These are phyloP conservation scores for Tubosaeta sp. DNA, from an alignment of 768 basidiomycete genomes.

Conservation along the genomic window DNA sequence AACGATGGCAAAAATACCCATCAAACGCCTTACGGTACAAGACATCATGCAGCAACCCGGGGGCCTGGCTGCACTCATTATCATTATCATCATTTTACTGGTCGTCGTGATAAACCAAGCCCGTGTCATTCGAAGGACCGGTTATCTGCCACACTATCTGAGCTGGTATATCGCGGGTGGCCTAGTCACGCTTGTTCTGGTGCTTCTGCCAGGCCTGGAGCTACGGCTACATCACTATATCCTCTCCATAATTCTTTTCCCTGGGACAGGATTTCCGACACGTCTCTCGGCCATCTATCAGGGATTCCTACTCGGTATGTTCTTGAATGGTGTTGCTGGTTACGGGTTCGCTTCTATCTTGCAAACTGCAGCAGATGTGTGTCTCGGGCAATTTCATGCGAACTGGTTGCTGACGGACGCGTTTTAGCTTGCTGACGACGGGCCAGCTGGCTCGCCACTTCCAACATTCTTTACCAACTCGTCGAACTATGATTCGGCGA, in stretches of 20 bases:
- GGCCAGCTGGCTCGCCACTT: slow-evolving; percentile 59
- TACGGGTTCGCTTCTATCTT: slow-evolving; percentile 80
- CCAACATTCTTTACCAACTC: slow-evolving; percentile 74
- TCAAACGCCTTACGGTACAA: slow-evolving; percentile 66
- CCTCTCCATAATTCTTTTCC: slow-evolving; percentile 66
- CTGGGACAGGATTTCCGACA: slow-evolving; percentile 78
- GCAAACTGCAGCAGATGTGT: slow-evolving; percentile 67
- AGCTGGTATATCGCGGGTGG: slow-evolving; percentile 71
- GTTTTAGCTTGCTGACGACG: slow-evolving; percentile 67
- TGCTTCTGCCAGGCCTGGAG: slow-evolving; percentile 62
- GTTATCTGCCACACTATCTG: slow-evolving; percentile 74
- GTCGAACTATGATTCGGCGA: slow-evolving; percentile 54
- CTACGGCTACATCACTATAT: slow-evolving; percentile 84
- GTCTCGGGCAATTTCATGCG: slow-evolving; percentile 16
- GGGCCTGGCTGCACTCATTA: slow-evolving; percentile 61
- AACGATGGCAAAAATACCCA: slow-evolving; percentile 67
- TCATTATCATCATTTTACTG: slow-evolving; percentile 60
- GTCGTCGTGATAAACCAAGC: slow-evolving; percentile 68
- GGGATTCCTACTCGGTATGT: slow-evolving; percentile 78
- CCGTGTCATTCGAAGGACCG: slow-evolving; percentile 79
- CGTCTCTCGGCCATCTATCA: slow-evolving; percentile 76
- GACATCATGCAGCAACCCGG: slow-evolving; percentile 66
- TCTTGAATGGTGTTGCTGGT: slow-evolving; percentile 72
- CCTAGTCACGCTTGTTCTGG: slow-evolving; percentile 59
- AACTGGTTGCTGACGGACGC: not conserved